Percentiles rank a stretch among this genome's conserved stretches.
phyloP scores from a whole-genome alignment of 106 monocot species.

The Agapanthus africanus region DNA sequence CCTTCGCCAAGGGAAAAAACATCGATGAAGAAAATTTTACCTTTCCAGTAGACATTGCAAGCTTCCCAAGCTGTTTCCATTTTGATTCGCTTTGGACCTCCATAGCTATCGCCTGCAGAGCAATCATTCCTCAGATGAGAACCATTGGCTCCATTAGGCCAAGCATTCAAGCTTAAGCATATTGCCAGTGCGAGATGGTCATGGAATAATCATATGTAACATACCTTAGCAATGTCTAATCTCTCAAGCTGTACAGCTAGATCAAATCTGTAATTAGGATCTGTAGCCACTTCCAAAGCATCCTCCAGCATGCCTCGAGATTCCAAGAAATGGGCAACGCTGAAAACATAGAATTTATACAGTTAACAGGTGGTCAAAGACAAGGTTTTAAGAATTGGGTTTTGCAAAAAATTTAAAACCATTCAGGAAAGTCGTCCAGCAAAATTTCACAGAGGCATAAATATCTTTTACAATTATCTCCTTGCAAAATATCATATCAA shows the following conservation, averaged over 20 bases:
- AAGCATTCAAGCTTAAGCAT: background rate
- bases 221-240: constrained; percentile 29
- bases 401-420: constrained; percentile 1
- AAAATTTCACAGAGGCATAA: background rate
- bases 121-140: background rate
- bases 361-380: background rate
- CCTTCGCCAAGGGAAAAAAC: background rate
- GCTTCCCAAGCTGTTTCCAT: constrained; percentile 93
- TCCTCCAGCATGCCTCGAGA: constrained; percentile 91
- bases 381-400: too few relatives aligned
- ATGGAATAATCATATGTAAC: background rate
- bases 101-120: constrained; percentile 64
- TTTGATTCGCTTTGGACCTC: constrained; percentile 94
- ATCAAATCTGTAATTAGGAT: constrained; percentile 92
- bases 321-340: constrained; percentile 96
- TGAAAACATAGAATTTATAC: constrained; percentile 12
- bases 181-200: background rate
- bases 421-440: background rate
- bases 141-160: background rate
- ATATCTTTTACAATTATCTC: background rate
- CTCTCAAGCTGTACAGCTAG: constrained; percentile 83
- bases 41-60: constrained; percentile 92
- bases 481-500: background rate
- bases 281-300: constrained; percentile 86
- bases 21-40: constrained; percentile 10